These are phyloP conservation scores for Picochlorum sp. DNA, from an alignment of 139 green algal species.

Conservation along the genomic window DNA sequence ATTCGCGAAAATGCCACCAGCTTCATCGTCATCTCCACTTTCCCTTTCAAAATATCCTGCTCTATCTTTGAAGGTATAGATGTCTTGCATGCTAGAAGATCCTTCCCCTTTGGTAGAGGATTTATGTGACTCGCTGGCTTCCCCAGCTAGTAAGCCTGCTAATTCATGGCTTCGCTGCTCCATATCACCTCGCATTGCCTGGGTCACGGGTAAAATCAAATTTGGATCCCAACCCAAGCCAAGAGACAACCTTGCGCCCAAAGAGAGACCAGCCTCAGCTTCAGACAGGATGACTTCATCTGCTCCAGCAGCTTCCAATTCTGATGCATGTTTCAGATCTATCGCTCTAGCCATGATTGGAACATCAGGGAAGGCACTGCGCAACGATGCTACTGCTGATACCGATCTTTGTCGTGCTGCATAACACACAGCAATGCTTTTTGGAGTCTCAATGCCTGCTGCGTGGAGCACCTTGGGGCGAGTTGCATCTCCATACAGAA, in stretches of 20 bases:
- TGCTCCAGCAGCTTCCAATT: constrained; percentile 74
- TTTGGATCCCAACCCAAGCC: constrained; percentile 23
- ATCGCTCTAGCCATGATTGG: constrained; percentile 69
- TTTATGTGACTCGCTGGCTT: background rate
- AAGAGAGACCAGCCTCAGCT: constrained; percentile 56
- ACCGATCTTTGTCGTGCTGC: constrained; percentile 39
- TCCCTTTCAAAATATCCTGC: background rate
- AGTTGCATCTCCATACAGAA: constrained; percentile 64
- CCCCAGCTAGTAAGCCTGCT: background rate
- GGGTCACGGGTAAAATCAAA: constrained; percentile 19
- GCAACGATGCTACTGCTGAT: constrained; percentile 49
- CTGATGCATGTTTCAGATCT: constrained; percentile 63
- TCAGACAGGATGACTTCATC: constrained; percentile 35
- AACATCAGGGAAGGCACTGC: constrained; percentile 49
- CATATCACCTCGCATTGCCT: constrained; percentile 33
- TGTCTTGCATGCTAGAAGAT: background rate
- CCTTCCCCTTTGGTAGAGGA: background rate
- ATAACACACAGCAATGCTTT: constrained; percentile 68
- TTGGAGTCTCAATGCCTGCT: constrained; percentile 58
- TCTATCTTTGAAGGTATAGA: constrained; percentile 9
- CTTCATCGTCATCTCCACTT: background rate
- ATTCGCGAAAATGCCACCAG: constrained; percentile 7
- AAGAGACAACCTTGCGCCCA: constrained; percentile 45
- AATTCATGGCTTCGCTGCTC: constrained; percentile 13
- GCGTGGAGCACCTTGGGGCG: constrained; percentile 61